Conservation (phyloP, 306 rosid species). For the apple (Malus domestica) region DNA sequence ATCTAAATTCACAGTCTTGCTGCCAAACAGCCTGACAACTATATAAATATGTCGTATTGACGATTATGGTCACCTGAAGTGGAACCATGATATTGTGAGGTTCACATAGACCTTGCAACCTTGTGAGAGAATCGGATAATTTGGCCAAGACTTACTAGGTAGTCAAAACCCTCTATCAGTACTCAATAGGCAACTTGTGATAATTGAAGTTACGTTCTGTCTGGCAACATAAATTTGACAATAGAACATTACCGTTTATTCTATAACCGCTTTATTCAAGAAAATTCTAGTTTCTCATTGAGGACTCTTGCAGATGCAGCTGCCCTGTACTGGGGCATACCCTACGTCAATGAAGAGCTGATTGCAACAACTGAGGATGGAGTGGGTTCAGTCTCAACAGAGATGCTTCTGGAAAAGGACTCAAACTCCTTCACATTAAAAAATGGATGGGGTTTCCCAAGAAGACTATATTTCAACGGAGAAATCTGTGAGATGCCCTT, state of each 20-base stretch:
- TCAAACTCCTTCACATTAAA: conserved; percentile 45
- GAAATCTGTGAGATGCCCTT: conserved; percentile 65
- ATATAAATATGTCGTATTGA: too few relatives aligned
- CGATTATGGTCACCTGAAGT: too few relatives aligned
- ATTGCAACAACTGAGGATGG: conserved; percentile 24
- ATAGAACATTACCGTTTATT: neutral
- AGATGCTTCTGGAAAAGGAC: conserved; percentile 54
- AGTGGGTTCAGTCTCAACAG: conserved; percentile 48
- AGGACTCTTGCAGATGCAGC: conserved; percentile 49
- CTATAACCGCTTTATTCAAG: neutral
- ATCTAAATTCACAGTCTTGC: neutral
- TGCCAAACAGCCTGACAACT: too few relatives aligned
- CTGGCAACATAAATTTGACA: neutral
- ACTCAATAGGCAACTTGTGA: too few relatives aligned
- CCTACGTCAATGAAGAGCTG: conserved; percentile 44
- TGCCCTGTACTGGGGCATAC: conserved; percentile 71
- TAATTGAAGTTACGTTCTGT: too few relatives aligned
- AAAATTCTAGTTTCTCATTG: neutral
- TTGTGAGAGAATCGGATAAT: too few relatives aligned
- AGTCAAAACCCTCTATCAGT: too few relatives aligned
- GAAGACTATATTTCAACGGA: conserved; percentile 73
- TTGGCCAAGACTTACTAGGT: too few relatives aligned
- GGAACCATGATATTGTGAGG: too few relatives aligned
- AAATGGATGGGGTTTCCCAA: conserved; percentile 74
- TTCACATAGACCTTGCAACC: too few relatives aligned